phyloP scores from a whole-genome alignment of 805 yeast genomes.

The Nakazawaea ernobii region DNA sequence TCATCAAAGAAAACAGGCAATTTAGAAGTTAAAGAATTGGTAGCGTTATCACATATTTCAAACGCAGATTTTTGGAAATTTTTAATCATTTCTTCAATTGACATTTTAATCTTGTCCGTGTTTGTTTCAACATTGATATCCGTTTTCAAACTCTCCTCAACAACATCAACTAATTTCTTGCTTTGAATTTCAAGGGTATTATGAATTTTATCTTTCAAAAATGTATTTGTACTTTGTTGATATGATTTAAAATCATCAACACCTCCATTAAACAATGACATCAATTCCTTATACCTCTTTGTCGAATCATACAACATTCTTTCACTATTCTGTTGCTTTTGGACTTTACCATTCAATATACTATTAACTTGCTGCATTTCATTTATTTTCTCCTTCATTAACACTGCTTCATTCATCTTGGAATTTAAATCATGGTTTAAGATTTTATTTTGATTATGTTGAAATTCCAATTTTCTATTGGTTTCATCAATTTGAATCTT shows the following conservation, averaged over 20 bases:
- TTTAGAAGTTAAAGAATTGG: slow-evolving; percentile 16
- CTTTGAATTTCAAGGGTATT: slow-evolving; percentile 13
- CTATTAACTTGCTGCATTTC: slow-evolving; percentile 19
- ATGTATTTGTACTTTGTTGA: slow-evolving; percentile 12
- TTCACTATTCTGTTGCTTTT: slow-evolving; percentile 26
- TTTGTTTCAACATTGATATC: not conserved
- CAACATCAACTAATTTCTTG: slow-evolving; percentile 9
- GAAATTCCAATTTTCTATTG: slow-evolving; percentile 32
- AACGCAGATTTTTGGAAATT: slow-evolving; percentile 15
- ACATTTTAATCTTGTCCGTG: slow-evolving; percentile 10
- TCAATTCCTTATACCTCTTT: slow-evolving; percentile 23
- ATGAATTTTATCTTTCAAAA: slow-evolving; percentile 15
- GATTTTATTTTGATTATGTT: slow-evolving; percentile 30
- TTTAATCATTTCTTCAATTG: slow-evolving; percentile 12
- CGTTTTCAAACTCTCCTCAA: not conserved
- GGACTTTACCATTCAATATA: slow-evolving; percentile 23
- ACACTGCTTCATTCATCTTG: slow-evolving; percentile 19
- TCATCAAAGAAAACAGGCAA: slow-evolving; percentile 18
- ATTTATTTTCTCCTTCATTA: slow-evolving; percentile 16
- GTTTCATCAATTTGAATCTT: slow-evolving; percentile 46
- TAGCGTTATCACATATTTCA: slow-evolving; percentile 19
- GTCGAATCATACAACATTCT: slow-evolving; percentile 25
- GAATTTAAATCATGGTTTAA: slow-evolving; percentile 14
- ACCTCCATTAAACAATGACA: slow-evolving; percentile 24
- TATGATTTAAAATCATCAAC: slow-evolving; percentile 18